phyloP scores from a whole-genome alignment of 2,329 filamentous ascomycete species.

The Hypomyces rosellus region DNA sequence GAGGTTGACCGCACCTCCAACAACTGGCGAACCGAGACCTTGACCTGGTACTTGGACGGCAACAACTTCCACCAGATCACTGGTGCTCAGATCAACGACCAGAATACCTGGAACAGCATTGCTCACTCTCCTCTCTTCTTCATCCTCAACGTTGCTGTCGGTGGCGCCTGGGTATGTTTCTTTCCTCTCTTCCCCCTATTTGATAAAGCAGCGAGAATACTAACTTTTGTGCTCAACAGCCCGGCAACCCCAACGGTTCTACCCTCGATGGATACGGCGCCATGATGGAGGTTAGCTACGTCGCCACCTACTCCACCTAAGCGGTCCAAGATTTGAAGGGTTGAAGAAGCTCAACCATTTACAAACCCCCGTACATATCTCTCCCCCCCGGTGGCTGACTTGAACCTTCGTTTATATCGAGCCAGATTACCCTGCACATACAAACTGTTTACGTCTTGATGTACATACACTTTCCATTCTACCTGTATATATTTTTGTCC shows the following conservation, averaged over 20 bases:
- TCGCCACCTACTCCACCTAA: constrained; percentile 33
- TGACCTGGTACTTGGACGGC: constrained; percentile 46
- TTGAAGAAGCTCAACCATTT: background rate
- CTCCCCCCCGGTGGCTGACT: background rate
- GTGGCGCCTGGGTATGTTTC: constrained; percentile 44
- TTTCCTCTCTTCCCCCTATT: background rate
- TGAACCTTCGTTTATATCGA: too few species aligned
- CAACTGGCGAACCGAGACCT: constrained; percentile 42
- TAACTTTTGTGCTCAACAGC: constrained; percentile 26
- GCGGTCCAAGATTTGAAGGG: background rate
- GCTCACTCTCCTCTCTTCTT: constrained; percentile 46
- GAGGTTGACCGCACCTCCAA: constrained; percentile 42
- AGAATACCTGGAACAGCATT: constrained; percentile 42
- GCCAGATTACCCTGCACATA: too few species aligned
- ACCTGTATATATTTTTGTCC: too few species aligned
- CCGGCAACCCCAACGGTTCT: constrained; percentile 40
- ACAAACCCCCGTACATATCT: background rate
- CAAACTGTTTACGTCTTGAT: too few species aligned
- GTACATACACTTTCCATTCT: too few species aligned
- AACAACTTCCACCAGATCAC: constrained; percentile 36
- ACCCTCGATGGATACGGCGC: constrained; percentile 40
- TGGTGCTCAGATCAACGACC: constrained; percentile 38
- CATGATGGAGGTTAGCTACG: constrained; percentile 48
- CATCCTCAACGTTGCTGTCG: constrained; percentile 51
- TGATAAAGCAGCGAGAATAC: background rate